These are phyloP conservation scores for Aspergillus sparsus DNA, from an alignment of 495 filamentous ascomycete genomes.

Conservation along the genomic window DNA sequence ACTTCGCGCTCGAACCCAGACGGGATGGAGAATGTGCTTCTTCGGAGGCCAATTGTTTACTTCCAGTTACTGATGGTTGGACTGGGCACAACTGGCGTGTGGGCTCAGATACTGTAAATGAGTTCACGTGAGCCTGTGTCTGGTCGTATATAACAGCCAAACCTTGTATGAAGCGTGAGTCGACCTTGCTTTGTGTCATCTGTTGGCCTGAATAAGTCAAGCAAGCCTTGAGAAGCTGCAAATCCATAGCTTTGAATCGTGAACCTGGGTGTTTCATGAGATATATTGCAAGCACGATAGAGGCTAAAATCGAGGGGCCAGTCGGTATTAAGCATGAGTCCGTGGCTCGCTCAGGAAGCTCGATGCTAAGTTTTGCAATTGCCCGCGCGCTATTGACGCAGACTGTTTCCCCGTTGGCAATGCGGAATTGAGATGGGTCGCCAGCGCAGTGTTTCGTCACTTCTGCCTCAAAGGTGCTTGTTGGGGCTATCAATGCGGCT, in stretches of 20 bases:
- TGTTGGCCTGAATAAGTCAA: constrained; percentile 10
- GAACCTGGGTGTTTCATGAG: constrained; percentile 19
- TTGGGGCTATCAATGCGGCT: constrained; percentile 21
- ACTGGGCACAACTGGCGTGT: not conserved
- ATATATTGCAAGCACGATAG: constrained; percentile 20
- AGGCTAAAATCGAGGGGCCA: constrained; percentile 7
- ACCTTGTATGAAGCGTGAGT: constrained; percentile 13
- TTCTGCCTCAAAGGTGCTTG: constrained; percentile 13
- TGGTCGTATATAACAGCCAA: constrained; percentile 16
- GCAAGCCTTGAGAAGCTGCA: constrained; percentile 19
- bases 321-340: constrained; percentile 15
- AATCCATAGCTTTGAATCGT: constrained; percentile 14
- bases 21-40: not conserved
- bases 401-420: constrained; percentile 16
- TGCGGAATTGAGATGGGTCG: constrained; percentile 13
- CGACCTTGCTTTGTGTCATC: constrained; percentile 7
- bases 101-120: not conserved
- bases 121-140: not conserved
- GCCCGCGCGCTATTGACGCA: constrained; percentile 21
- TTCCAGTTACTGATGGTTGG: not conserved
- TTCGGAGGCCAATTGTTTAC: not conserved
- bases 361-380: constrained; percentile 23
- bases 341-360: constrained; percentile 4
- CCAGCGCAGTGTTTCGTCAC: constrained; percentile 6
- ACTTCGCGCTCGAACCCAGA: not conserved